Percentiles rank a stretch among this genome's conserved stretches.
phyloP scores from a whole-genome alignment of 306 rosid genomes.

The Hippophae gyantsensis region DNA sequence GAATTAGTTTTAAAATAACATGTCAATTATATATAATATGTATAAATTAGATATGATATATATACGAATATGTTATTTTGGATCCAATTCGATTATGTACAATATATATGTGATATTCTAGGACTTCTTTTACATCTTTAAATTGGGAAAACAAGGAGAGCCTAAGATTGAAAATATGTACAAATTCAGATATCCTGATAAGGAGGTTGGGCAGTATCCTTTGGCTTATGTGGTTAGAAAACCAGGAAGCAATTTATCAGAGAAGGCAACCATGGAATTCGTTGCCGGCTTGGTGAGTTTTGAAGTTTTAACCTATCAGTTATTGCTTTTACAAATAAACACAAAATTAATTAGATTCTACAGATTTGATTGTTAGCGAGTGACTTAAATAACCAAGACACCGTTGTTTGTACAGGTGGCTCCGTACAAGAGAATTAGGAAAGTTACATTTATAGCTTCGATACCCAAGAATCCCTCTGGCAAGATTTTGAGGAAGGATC shows the following conservation, averaged over 20 bases:
- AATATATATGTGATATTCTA: no score
- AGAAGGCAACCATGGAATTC: slow-evolving; percentile 52
- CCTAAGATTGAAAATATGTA: not conserved
- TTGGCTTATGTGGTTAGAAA: slow-evolving; percentile 80
- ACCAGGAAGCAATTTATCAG: slow-evolving; percentile 45
- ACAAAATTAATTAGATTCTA: not conserved
- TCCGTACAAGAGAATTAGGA: slow-evolving; percentile 77
- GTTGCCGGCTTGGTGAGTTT: slow-evolving; percentile 53
- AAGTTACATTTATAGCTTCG: slow-evolving; percentile 62
- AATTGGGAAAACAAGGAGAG: not conserved
- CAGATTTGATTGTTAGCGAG: not conserved
- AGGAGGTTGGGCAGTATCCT: slow-evolving; percentile 78
- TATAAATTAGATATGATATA: no score
- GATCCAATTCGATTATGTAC: no score
- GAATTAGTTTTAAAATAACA: no score
- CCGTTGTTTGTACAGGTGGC: slow-evolving; percentile 47
- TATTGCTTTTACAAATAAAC: no score
- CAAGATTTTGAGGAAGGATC: slow-evolving; percentile 95
- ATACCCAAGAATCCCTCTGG: slow-evolving; percentile 87
- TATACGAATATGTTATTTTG: no score
- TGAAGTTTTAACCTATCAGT: not conserved
- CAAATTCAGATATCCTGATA: slow-evolving; percentile 57
- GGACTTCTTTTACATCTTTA: not conserved
- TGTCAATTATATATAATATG: no score
- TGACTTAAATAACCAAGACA: not conserved